Percentiles rank a stretch among this genome's conserved stretches.
Evolutionary conservation across 2,329 filamentous ascomycete genomes (phyloP).

Genomic region (Fusarium begoniae): DNA sequence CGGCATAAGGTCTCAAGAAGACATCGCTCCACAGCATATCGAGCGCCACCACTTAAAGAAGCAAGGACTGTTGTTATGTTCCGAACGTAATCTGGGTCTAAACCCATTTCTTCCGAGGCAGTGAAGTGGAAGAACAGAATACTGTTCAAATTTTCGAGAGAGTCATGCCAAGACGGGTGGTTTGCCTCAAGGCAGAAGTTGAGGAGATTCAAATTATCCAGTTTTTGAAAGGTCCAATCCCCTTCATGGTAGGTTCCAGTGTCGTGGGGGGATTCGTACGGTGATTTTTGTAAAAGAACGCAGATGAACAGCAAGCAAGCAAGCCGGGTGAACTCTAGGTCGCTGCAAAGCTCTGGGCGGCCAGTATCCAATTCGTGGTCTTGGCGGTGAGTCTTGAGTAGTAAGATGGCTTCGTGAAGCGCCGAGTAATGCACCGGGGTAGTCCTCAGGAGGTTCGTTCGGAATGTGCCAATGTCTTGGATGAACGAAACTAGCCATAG

Average conservation of each 20-base stretch:
- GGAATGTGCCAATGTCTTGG: conserved; percentile 2
- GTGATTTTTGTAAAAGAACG: neutral
- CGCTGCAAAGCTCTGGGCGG: neutral
- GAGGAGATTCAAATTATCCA: neutral
- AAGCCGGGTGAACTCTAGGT: neutral
- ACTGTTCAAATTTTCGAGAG: neutral
- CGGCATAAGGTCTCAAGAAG: neutral
- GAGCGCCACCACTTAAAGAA: neutral
- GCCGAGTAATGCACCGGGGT: neutral
- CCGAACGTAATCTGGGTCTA: neutral
- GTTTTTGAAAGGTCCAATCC: neutral
- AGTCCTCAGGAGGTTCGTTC: neutral
- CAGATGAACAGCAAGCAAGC: neutral
- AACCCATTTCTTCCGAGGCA: neutral
- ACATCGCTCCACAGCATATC: neutral
- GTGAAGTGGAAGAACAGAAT: neutral
- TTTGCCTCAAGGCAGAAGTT: neutral
- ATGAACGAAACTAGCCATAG: conserved; percentile 3
- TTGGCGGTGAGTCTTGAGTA: neutral
- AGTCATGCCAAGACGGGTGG: neutral
- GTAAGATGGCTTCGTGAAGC: neutral
- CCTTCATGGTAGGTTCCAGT: neutral
- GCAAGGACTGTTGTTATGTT: neutral
- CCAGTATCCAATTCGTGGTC: neutral
- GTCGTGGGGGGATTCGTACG: fast-evolving